Percentiles rank a stretch among this genome's conserved stretches.
phyloP scores from a whole-genome alignment of 2,329 filamentous ascomycete genomes.

The Cladosporium halotolerans region DNA sequence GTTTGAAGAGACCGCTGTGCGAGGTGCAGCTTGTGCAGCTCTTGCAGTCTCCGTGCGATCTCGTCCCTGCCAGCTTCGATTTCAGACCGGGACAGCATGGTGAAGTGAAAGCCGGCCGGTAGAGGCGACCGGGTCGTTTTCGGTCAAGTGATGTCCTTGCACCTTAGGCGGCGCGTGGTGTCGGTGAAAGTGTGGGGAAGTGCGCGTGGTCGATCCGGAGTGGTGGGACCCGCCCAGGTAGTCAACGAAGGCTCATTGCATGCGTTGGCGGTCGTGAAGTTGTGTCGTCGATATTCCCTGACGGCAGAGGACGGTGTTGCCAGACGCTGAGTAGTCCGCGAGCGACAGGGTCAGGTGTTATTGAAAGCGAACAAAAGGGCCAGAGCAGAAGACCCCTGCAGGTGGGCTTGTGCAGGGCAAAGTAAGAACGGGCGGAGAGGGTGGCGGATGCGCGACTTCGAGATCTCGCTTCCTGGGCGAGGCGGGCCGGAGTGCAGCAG shows the following conservation, averaged over 20 bases:
- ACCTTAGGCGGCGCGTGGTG: background rate
- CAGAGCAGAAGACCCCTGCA: constrained; percentile 7
- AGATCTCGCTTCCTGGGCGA: constrained; percentile 6
- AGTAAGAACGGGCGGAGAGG: background rate
- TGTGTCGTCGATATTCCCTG: too few species aligned
- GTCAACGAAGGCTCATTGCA: constrained; percentile 1
- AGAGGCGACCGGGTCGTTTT: too few species aligned
- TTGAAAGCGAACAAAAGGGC: background rate
- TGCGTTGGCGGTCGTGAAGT: background rate
- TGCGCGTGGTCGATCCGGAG: constrained; percentile 3
- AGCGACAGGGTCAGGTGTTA: too few species aligned
- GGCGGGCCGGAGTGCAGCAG: constrained; percentile 5
- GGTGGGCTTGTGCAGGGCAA: background rate
- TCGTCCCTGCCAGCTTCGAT: constrained; percentile 9
- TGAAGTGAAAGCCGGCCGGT: background rate
- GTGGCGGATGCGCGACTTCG: constrained; percentile 4
- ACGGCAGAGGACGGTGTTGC: too few species aligned
- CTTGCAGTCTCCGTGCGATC: constrained; percentile 2
- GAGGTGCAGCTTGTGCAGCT: constrained; percentile 9
- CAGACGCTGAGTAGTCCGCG: too few species aligned
- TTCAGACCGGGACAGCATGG: constrained; percentile 1
- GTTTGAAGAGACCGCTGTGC: background rate
- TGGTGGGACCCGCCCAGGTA: background rate
- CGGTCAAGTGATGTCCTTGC: too few species aligned
- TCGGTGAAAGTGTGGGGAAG: constrained; percentile 5